Percentiles rank a stretch among this genome's conserved stretches.
Conservation (phyloP, 805 yeast genomes). For the Lipomyces lipofer region DNA sequence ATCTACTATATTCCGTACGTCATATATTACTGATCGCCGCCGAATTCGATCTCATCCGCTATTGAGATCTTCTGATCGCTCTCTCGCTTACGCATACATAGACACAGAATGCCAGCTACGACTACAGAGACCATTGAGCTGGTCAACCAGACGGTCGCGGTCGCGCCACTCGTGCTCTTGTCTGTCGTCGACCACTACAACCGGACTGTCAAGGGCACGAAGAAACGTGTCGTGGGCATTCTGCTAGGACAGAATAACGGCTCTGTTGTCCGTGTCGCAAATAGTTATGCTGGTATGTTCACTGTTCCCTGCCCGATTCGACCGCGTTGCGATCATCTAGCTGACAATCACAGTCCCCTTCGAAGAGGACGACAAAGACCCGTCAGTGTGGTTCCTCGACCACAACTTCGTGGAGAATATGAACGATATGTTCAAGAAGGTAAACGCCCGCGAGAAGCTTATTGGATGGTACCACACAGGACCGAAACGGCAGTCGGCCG, state of each 20-base stretch:
- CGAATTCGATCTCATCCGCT: no score
- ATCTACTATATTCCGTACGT: no score
- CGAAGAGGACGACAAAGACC: slow-evolving; percentile 91
- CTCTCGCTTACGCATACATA: neutral
- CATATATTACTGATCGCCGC: no score
- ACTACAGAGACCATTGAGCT: slow-evolving; percentile 28
- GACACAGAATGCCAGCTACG: slow-evolving; percentile 27
- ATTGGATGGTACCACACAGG: slow-evolving; percentile 99
- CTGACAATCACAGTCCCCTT: slow-evolving; percentile 59
- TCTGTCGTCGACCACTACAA: slow-evolving; percentile 96
- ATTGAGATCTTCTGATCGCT: neutral
- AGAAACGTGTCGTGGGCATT: slow-evolving; percentile 91
- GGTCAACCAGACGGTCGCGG: slow-evolving; percentile 57
- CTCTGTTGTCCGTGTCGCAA: slow-evolving; percentile 68
- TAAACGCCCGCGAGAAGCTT: slow-evolving; percentile 92
- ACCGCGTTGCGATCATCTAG: neutral
- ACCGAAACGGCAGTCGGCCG: slow-evolving; percentile 85
- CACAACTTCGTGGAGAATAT: slow-evolving; percentile 94
- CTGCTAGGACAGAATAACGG: slow-evolving; percentile 76
- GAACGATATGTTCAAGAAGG: slow-evolving; percentile 97
- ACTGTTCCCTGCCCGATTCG: neutral
- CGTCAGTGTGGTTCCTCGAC: slow-evolving; percentile 94
- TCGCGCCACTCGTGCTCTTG: slow-evolving; percentile 90
- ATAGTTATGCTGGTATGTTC: slow-evolving; percentile 71
- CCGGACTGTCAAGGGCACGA: slow-evolving; percentile 70